Base-by-base conservation (phyloP, 352 stramenopile genomes). In the Phytophthora citricola region DNA sequence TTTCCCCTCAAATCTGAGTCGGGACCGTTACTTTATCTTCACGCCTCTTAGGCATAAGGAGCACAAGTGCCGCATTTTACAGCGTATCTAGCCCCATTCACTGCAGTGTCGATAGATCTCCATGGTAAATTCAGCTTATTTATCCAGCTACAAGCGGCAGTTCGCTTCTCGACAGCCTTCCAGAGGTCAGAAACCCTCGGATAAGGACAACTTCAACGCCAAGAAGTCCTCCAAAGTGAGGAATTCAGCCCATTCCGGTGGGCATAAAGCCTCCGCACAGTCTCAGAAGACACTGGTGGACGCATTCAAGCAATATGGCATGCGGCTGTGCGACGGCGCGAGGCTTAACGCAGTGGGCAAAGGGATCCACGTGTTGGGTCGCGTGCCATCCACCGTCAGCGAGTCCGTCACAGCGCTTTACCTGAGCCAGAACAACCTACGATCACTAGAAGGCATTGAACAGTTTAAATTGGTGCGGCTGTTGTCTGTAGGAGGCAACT, bases 361-460 rank as follows among this genome's bases (percentile, higher is more conserved):
- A 52, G 68, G 72, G 1, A 67, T 94, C 14, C 66, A 78, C 31
- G 31, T 51, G 32, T 76, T 94, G 27, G 85, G 85, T 1, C 66
- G 54, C 14, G 64, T 91, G 26, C 84, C 81, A 2, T 68, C 80
- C 8, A 75, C 69, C 0, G 59, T 92, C 4, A 73, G 71, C 7
- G 60, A 67, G 12, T 71, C 75, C 26, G 75, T 92, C 27, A 85
- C 74, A 10, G 76, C 83, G 36, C 53, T 93, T 40, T 95, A 94
- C 58, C 63, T 95, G 60, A 95, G 87, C 55, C 87, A 94, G 53
- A 95, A 95, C 67, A 80, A 89, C 48, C 64, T 95, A 14, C 10
- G 45, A 2, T 61, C 43, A 0, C 62, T 94, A 5, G 59, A 79
- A 2, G 84, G 85, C 0, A 57, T 92, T 2, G 73, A 90, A 14